These are phyloP conservation scores for Lunasporangiospora selenospora DNA, from an alignment of 192 early-diverging fungal genomes.

Conservation along the genomic window DNA sequence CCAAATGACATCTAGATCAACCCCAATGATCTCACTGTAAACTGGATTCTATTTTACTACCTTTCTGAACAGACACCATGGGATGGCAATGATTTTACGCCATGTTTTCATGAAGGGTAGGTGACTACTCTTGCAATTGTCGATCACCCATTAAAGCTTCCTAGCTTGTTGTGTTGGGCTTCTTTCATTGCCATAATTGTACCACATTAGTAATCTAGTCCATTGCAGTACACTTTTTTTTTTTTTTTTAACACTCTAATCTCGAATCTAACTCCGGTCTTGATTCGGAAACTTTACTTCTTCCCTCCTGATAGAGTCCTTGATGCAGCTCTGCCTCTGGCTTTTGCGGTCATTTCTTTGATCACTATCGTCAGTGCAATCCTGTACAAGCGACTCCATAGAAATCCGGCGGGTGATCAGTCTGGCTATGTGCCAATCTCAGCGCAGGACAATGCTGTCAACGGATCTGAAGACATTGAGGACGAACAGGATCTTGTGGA, in stretches of 20 bases:
- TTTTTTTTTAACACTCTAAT: not conserved
- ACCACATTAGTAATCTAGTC: not conserved
- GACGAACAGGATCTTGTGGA: conserved; percentile 30
- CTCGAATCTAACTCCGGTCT: not conserved
- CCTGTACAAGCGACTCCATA: conserved; percentile 21
- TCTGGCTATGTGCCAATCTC: conserved; percentile 36
- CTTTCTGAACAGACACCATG: conserved; percentile 20
- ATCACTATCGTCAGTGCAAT: conserved; percentile 18
- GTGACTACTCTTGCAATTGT: not conserved
- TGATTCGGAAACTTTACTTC: not conserved
- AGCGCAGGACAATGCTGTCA: conserved; percentile 16
- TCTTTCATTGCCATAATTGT: not conserved
- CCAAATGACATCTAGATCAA: not conserved
- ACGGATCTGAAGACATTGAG: conserved; percentile 14
- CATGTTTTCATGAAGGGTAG: conserved; percentile 47
- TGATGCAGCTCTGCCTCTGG: conserved; percentile 29
- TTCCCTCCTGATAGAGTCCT: conserved; percentile 16
- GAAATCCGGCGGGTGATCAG: conserved; percentile 31
- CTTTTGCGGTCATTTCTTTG: conserved; percentile 19
- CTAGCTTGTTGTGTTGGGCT: not conserved
- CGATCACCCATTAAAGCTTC: not conserved
- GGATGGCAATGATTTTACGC: conserved; percentile 43
- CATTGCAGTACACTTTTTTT: not conserved
- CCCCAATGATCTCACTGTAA: not conserved
- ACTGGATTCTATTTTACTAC: not conserved